phyloP scores from a whole-genome alignment of 2,329 filamentous ascomycete species.

The Cylindrodendrum hubeiense region DNA sequence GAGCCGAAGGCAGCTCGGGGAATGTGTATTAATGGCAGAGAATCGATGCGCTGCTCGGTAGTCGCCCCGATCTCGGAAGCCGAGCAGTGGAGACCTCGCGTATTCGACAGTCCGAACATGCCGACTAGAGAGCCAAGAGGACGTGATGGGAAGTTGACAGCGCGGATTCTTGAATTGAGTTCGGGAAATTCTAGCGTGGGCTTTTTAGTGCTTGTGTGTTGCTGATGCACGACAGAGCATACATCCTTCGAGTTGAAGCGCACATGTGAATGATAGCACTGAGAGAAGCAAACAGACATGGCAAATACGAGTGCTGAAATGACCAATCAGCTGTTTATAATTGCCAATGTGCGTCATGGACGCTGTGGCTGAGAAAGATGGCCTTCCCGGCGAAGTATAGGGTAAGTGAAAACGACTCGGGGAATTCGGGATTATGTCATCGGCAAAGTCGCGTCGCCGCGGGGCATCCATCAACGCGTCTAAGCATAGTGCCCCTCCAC shows the following conservation, averaged over 20 bases:
- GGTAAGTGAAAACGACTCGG: not conserved
- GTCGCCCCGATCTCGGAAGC: conserved; percentile 20
- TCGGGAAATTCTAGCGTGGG: not conserved
- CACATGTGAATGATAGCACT: not conserved
- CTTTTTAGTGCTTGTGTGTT: not conserved
- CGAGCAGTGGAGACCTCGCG: conserved; percentile 20
- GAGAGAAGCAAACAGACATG: not conserved
- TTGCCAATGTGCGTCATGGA: not conserved
- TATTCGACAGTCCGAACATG: conserved; percentile 12
- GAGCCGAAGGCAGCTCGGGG: conserved; percentile 20
- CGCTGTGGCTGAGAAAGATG: not conserved
- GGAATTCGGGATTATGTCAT: conserved; percentile 40
- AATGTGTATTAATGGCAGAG: not conserved
- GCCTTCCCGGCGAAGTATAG: not conserved
- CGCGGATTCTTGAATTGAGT: not conserved
- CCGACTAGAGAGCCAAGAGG: conserved; percentile 5
- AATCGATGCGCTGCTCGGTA: not conserved
- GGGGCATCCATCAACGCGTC: conserved; percentile 37
- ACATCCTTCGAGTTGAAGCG: not conserved
- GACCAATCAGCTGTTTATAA: not conserved
- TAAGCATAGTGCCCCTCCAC: conserved; percentile 25
- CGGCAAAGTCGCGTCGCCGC: conserved; percentile 33
- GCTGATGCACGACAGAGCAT: not conserved
- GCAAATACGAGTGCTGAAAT: not conserved
- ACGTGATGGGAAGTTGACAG: not conserved